These are phyloP conservation scores for Hibiscus mutabilis DNA, from an alignment of 345 rosid genomes.

Conservation along the genomic window DNA sequence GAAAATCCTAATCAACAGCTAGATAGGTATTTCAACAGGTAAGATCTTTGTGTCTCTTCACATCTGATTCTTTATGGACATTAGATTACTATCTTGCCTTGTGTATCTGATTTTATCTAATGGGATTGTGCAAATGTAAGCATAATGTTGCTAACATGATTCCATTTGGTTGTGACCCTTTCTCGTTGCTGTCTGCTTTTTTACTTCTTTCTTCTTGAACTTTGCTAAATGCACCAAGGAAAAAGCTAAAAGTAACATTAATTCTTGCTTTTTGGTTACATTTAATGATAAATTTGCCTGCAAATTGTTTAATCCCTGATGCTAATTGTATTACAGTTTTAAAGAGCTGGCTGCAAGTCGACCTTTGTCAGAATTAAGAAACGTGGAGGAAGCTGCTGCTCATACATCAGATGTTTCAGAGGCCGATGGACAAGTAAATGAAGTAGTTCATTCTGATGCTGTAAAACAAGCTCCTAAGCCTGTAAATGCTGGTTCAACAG, in stretches of 20 bases:
- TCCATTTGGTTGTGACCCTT: neutral
- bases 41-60: constrained; percentile 1
- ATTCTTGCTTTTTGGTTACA: neutral
- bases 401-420: constrained; percentile 29
- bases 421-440: constrained; percentile 39
- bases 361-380: constrained; percentile 73
- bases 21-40: constrained; percentile 75
- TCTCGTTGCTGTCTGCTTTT: neutral
- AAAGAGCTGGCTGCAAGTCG: constrained; percentile 75
- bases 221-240: neutral
- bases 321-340: constrained; percentile 43
- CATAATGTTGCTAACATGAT: neutral
- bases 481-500: constrained; percentile 66
- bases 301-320: constrained; percentile 8
- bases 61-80: neutral
- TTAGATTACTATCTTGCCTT: neutral
- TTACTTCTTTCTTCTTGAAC: neutral
- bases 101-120: neutral
- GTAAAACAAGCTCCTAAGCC: constrained; percentile 50
- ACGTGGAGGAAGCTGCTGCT: constrained; percentile 56
- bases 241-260: neutral
- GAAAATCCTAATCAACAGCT: constrained; percentile 80
- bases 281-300: neutral
- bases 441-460: constrained; percentile 46
- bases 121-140: neutral